Base-by-base conservation (phyloP, 1,139 yeast species). In the Diutina rugosa region DNA sequence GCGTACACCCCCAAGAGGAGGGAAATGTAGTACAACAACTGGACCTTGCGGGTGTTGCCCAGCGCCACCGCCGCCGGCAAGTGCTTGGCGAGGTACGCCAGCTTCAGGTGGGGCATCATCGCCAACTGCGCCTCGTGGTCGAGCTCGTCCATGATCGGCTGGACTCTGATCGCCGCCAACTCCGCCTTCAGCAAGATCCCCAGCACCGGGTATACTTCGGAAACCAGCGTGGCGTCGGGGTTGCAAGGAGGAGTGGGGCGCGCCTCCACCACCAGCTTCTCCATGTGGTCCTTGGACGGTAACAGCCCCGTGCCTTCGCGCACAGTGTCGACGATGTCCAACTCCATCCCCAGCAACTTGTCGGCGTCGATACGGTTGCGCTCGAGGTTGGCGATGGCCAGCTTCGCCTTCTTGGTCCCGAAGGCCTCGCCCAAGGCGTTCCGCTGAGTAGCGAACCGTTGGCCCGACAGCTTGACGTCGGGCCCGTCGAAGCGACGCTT, bases 381-480 rank as follows among this genome's bases (percentile, higher is more conserved):
- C 66, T 86, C 95, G 65, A 84, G 71, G 67, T 86, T 91, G 56
- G 81, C 76, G 66, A 95, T 88, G 46, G 96, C 96, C 65, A 89
- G 87, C 73, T 90, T 91, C 59, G 98, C 97, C 72, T 85, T 91
- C 72, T 89, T 90, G 59, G 99, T 91, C 79, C 99, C 99, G 63
- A 93, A 93, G 1, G 95, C 95, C 70, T 90, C 93, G 66, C 99
- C 99, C 65, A 93, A 78, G 3, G 89, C 88, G 61, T 81, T 87
- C 68, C 96, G 80, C 71, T 87, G 89, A 14, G 76, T 74, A 49
- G 76, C 70, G 62, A 75, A 72, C 64, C 83, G 77, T 14, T 77
- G 74, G 59, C 84, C 83, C 45, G 72, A 69, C 63, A 79, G 82
- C 69, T 78, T 82, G 59, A 87, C 76, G 32, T 76, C 71, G 44